A percentile compares a stretch with the other conserved stretches of the same genome.
These are phyloP conservation scores for Malassezia vespertilionis DNA, from an alignment of 1,284 basidiomycete species.

Conservation along the genomic window DNA sequence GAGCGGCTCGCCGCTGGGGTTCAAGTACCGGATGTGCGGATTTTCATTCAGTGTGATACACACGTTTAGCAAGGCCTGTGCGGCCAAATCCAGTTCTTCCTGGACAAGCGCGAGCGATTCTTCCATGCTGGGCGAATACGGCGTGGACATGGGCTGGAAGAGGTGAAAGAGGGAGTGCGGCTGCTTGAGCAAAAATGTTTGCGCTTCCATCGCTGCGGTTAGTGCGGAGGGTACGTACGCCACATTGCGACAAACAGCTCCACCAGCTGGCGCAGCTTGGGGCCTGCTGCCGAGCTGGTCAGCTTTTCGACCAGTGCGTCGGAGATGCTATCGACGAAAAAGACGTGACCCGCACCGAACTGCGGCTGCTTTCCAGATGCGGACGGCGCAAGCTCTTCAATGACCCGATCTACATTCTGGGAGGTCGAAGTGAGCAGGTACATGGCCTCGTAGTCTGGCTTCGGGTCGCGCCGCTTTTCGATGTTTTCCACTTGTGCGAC, in stretches of 20 bases:
- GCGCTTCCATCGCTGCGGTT: slow-evolving; percentile 21
- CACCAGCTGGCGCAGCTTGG: slow-evolving; percentile 38
- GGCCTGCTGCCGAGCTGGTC: slow-evolving; percentile 39
- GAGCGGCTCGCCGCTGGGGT: slow-evolving; percentile 68
- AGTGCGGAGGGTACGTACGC: slow-evolving; percentile 15
- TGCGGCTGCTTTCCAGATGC: slow-evolving; percentile 50
- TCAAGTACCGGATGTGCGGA: slow-evolving; percentile 86
- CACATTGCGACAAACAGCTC: slow-evolving; percentile 44
- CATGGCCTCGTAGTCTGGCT: slow-evolving; percentile 37
- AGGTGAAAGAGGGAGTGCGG: slow-evolving; percentile 29
- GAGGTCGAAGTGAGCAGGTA: slow-evolving; percentile 90
- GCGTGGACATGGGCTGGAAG: slow-evolving; percentile 50
- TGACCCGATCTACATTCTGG: slow-evolving; percentile 82
- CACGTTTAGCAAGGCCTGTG: slow-evolving; percentile 54
- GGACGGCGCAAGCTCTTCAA: slow-evolving; percentile 49
- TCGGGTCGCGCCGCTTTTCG: slow-evolving; percentile 29
- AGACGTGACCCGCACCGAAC: slow-evolving; percentile 79
- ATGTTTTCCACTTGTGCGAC: slow-evolving; percentile 44
- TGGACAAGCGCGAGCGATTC: slow-evolving; percentile 34
- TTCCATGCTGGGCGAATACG: slow-evolving; percentile 44
- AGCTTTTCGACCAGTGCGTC: slow-evolving; percentile 37
- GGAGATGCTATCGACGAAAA: slow-evolving; percentile 65
- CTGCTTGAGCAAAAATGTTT: slow-evolving; percentile 38
- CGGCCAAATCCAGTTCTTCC: slow-evolving; percentile 37
- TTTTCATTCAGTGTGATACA: slow-evolving; percentile 87